These are phyloP conservation scores for Periconia sp. DNA, from an alignment of 2,329 filamentous ascomycete species.

Conservation along the genomic window DNA sequence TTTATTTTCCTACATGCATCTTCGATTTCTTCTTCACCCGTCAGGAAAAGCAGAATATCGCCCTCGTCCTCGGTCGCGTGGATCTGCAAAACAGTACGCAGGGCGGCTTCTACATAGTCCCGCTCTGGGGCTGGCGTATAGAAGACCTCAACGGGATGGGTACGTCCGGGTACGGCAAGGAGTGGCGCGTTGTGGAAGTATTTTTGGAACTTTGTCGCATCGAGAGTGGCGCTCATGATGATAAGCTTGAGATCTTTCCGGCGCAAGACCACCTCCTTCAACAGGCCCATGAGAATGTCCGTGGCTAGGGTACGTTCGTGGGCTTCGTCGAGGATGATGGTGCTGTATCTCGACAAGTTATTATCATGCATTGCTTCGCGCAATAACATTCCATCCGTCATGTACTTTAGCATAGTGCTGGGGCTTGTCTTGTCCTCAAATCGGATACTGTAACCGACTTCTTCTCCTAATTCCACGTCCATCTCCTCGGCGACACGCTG, in stretches of 20 bases:
- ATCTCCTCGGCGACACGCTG: slow-evolving; percentile 97
- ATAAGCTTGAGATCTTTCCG: slow-evolving; percentile 91
- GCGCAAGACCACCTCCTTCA: slow-evolving; percentile 91
- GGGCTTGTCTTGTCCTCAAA: slow-evolving; percentile 94
- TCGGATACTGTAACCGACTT: slow-evolving; percentile 96
- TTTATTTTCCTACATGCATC: slow-evolving; percentile 92
- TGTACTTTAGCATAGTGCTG: slow-evolving; percentile 95
- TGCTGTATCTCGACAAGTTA: slow-evolving; percentile 86
- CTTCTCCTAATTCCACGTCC: slow-evolving; percentile 85
- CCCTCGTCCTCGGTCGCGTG: slow-evolving; percentile 92
- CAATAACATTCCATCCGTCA: slow-evolving; percentile 98
- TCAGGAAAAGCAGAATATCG: slow-evolving; percentile 92
- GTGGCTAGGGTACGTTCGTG: slow-evolving; percentile 97
- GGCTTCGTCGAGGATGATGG: slow-evolving; percentile 97
- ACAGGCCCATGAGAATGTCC: slow-evolving; percentile 88
- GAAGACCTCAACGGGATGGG: slow-evolving; percentile 96
- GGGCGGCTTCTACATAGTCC: slow-evolving; percentile 94
- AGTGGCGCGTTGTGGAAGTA: slow-evolving; percentile 97
- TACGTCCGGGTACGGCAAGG: slow-evolving; percentile 91
- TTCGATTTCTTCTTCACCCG: slow-evolving; percentile 98
- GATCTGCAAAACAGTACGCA: slow-evolving; percentile 94
- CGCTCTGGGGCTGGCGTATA: slow-evolving; percentile 96
- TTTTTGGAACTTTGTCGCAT: slow-evolving; percentile 96
- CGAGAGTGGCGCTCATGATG: slow-evolving; percentile 93
- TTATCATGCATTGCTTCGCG: slow-evolving; percentile 93